phyloP scores from a whole-genome alignment of 2,329 filamentous ascomycete genomes.

The Claviceps sp. region DNA sequence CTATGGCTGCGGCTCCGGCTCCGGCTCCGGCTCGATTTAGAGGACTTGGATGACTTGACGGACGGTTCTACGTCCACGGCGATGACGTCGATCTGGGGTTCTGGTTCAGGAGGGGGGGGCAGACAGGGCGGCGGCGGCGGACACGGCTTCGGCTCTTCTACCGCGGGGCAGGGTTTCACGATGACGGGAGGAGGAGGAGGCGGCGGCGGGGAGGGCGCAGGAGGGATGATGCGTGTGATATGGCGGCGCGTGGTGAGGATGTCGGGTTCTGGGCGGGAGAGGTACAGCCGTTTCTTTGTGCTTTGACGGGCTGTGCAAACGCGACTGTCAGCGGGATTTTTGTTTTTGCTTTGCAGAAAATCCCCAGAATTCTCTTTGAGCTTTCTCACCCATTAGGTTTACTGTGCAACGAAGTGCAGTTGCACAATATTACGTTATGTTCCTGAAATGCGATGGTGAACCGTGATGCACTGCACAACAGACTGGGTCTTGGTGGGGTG shows the following conservation, averaged over 20 bases:
- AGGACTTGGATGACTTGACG: conserved; percentile 10
- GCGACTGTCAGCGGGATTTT: background rate
- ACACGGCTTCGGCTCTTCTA: conserved; percentile 3
- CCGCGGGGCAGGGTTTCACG: conserved; percentile 5
- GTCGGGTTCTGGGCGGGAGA: conserved; percentile 26
- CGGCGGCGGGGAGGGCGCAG: conserved; percentile 18
- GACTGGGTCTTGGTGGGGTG: background rate
- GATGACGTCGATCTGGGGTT: conserved; percentile 24
- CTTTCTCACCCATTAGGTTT: background rate
- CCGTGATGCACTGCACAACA: background rate
- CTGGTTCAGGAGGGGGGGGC: conserved; percentile 10
- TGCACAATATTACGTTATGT: background rate
- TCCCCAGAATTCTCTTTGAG: too few relatives aligned
- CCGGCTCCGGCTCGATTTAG: conserved; percentile 9
- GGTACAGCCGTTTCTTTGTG: conserved; percentile 30
- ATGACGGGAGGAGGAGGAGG: conserved; percentile 6
- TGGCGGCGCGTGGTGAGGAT: conserved; percentile 21
- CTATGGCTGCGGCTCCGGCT: conserved; percentile 16
- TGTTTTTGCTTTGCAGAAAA: background rate
- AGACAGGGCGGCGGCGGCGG: conserved; percentile 4
- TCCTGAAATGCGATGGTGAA: background rate
- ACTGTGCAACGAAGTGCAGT: background rate
- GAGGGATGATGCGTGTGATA: conserved; percentile 26
- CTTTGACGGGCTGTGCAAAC: conserved; percentile 5
- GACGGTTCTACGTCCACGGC: conserved; percentile 22